Percentiles rank a stretch among this genome's conserved stretches.
Conservation (phyloP, 495 filamentous ascomycete species). For the Neurospora africana region DNA sequence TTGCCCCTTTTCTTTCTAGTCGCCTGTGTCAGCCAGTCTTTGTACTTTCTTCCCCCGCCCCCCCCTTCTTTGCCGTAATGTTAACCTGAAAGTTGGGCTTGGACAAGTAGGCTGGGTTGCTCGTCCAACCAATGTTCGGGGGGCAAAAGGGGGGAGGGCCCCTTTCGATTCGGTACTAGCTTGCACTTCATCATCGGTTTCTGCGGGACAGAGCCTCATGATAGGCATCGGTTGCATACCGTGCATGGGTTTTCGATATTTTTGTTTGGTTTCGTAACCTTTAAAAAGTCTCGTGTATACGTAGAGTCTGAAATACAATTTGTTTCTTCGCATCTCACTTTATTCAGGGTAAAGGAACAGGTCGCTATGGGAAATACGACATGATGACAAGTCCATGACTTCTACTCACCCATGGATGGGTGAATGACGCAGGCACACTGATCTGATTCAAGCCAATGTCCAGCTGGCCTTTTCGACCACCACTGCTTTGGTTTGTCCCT, state of each 20-base stretch:
- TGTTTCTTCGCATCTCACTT: neutral
- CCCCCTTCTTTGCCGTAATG: neutral
- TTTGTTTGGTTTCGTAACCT: neutral
- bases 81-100: neutral
- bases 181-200: neutral
- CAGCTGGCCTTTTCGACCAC: neutral
- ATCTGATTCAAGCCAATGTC: neutral
- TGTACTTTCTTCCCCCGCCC: neutral
- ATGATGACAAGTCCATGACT: neutral
- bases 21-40: neutral
- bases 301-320: neutral
- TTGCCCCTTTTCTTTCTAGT: no score
- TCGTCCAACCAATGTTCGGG: neutral
- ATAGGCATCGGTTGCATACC: neutral
- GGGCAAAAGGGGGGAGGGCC: neutral
- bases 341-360: neutral
- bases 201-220: neutral
- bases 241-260: neutral
- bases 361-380: neutral
- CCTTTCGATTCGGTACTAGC: neutral
- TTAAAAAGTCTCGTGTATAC: neutral
- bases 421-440: neutral
- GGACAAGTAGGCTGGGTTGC: neutral
- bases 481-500: neutral
- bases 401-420: neutral